A percentile compares a stretch with the other conserved stretches of the same genome.
phyloP scores from a whole-genome alignment of 768 basidiomycete genomes.

The Termitomyces sp. region DNA sequence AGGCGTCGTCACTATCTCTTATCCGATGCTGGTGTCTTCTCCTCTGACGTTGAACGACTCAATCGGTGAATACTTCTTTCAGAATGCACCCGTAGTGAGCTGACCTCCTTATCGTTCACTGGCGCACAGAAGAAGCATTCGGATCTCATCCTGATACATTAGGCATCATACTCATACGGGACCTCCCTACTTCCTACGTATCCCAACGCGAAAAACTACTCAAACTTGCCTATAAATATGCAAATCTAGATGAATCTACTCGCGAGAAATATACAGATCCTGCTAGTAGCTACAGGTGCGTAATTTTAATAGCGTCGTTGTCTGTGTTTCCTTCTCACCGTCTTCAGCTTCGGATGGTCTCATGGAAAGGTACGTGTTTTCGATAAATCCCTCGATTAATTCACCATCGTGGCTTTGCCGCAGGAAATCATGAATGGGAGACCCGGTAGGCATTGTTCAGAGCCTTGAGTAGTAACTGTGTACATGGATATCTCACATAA shows the following conservation, averaged over 20 bases:
- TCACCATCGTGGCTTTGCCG: not conserved
- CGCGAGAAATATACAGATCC: slow-evolving; percentile 76
- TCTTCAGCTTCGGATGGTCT: slow-evolving; percentile 87
- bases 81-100: not conserved
- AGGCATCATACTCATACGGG: slow-evolving; percentile 77
- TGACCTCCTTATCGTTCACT: not conserved
- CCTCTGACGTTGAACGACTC: slow-evolving; percentile 48
- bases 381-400: not conserved
- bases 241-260: slow-evolving; percentile 54
- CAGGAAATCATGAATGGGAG: slow-evolving; percentile 96
- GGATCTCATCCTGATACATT: slow-evolving; percentile 71
- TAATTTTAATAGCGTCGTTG: not conserved
- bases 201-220: slow-evolving; percentile 66
- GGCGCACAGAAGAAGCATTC: slow-evolving; percentile 65
- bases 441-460: slow-evolving; percentile 40
- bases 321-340: not conserved
- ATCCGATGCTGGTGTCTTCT: slow-evolving; percentile 45
- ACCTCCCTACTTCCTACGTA: slow-evolving; percentile 66
- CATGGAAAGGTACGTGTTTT: slow-evolving; percentile 70
- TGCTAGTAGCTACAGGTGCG: slow-evolving; percentile 68
- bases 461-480: not conserved
- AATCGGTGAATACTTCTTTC: slow-evolving; percentile 45
- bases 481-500: not conserved
- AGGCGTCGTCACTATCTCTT: slow-evolving; percentile 58
- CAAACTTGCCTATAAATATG: slow-evolving; percentile 70